Evolutionary conservation across 2,329 filamentous ascomycete genomes (phyloP), one percentile per base, ranked within the genome.

Genomic region (Domatiomyces globalis): DNA sequence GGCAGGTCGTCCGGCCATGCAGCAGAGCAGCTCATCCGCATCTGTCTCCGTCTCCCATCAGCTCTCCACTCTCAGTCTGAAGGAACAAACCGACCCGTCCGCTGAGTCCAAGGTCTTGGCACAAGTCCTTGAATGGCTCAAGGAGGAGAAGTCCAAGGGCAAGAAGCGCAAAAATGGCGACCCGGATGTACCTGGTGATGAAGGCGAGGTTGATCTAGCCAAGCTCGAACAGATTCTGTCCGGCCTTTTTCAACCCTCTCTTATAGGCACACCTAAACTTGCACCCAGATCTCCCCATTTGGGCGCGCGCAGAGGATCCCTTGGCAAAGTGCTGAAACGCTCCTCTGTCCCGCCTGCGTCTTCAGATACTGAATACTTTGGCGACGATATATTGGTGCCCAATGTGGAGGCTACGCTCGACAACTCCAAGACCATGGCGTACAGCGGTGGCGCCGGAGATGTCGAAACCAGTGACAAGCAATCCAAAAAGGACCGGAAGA

Each of bases 401-500:
- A 80, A 79, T 57, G 94, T 89, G 59, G 87, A 95, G 65, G 87
- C 80, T 6, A 73, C 83, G 45, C 74, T 96, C 18, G 90, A 96
- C 68, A 95, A 95, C 63, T 85, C 86, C 4, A 92, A 90, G 68
- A 94, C 89, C 0, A 72, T 95, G 61, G 80, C 82, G 48, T 94
- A 92, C 63, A 75, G 72, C 12, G 81, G 81, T 20, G 79, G 79
- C 17, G 63, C 64, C 27, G 65, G 63, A 22, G 70, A 72, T 19
- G 67, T 70, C 8, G 60, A 64, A 7, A 72, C 74, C 45, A 73
- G 73, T 12, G 68, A 72, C 5, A 60, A 63, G 5, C 72, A 74
- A 45, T 73, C 74, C 42, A 74, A 77, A 29, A 87, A 84, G 63
- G 86, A 90, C 54, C 77, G 73, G 43, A 81, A 86, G 63, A 81